These are phyloP conservation scores for Tolypocladium nubicola DNA, from an alignment of 2,329 filamentous ascomycete species.

Conservation along the genomic window DNA sequence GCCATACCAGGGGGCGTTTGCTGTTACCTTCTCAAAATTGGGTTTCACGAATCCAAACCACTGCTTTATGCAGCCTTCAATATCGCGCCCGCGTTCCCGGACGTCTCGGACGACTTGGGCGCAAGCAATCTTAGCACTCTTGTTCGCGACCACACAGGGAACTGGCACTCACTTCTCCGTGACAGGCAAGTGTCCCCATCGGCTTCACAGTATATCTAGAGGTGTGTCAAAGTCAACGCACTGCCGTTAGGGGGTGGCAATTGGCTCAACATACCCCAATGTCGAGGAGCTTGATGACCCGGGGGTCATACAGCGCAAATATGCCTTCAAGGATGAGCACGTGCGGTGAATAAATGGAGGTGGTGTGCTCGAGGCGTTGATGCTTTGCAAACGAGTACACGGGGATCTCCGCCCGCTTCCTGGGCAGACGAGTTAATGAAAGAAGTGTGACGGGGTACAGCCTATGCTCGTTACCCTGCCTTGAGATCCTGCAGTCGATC, in stretches of 20 bases:
- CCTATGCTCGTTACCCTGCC: conserved; percentile 57
- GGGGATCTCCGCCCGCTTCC: conserved; percentile 81
- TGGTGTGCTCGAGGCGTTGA: conserved; percentile 66
- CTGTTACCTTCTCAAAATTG: conserved; percentile 67
- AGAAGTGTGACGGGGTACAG: background rate
- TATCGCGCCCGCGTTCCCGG: conserved; percentile 75
- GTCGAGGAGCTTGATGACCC: conserved; percentile 78
- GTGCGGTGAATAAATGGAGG: conserved; percentile 89
- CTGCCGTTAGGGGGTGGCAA: background rate
- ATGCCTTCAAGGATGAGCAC: conserved; percentile 94
- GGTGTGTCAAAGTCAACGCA: background rate
- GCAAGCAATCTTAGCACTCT: background rate
- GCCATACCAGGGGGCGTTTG: background rate
- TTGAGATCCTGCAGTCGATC: conserved; percentile 76
- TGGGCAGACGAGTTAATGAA: conserved; percentile 21
- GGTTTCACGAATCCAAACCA: conserved; percentile 97
- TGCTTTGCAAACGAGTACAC: conserved; percentile 94
- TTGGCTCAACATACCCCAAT: conserved; percentile 54
- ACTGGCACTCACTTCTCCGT: conserved; percentile 56
- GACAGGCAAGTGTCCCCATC: conserved; percentile 91
- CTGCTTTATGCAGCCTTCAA: conserved; percentile 94
- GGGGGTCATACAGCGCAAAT: conserved; percentile 80
- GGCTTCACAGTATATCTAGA: conserved; percentile 88
- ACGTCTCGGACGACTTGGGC: conserved; percentile 71
- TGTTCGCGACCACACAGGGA: background rate